Evolutionary conservation across 495 filamentous ascomycete species (phyloP).

Genomic region (Astrothelium subdiscretum): DNA sequence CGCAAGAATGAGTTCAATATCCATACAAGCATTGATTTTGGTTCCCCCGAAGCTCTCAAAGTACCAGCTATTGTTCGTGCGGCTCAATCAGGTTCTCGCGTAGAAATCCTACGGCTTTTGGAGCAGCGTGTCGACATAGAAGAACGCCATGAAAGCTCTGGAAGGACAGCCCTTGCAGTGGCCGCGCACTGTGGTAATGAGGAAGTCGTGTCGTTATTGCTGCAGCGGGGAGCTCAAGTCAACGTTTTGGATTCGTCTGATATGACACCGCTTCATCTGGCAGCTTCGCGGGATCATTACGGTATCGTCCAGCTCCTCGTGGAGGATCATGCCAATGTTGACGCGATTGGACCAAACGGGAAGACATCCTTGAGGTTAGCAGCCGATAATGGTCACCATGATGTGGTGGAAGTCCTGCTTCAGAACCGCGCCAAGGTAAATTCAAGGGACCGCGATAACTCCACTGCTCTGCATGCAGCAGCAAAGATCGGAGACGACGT

Average conservation of each 20-base stretch:
- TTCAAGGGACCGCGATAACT: constrained; percentile 28
- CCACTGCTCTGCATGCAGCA: constrained; percentile 33
- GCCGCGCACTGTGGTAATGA: constrained; percentile 38
- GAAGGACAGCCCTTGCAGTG: constrained; percentile 34
- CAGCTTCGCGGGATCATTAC: constrained; percentile 34
- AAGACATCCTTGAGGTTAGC: constrained; percentile 33
- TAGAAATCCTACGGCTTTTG: constrained; percentile 33
- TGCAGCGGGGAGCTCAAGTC: constrained; percentile 29
- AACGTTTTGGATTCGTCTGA: constrained; percentile 27
- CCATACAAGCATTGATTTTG: constrained; percentile 34
- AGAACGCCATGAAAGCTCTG: constrained; percentile 26
- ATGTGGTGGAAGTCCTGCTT: constrained; percentile 12
- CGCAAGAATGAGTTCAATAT: constrained; percentile 20
- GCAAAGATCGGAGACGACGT: constrained; percentile 28
- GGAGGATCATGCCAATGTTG: constrained; percentile 24
- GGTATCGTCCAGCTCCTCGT: constrained; percentile 29
- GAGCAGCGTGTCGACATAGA: constrained; percentile 31
- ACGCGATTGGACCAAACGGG: constrained; percentile 24
- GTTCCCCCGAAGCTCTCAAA: constrained; percentile 21
- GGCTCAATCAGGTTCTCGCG: constrained; percentile 30
- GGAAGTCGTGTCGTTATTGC: constrained; percentile 31
- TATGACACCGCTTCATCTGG: constrained; percentile 35
- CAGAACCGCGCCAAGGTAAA: constrained; percentile 29
- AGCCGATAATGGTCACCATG: constrained; percentile 23
- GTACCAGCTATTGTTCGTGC: constrained; percentile 33